These are phyloP conservation scores for Geranomyces michiganensis DNA, from an alignment of 192 early-diverging fungal species.

Conservation along the genomic window DNA sequence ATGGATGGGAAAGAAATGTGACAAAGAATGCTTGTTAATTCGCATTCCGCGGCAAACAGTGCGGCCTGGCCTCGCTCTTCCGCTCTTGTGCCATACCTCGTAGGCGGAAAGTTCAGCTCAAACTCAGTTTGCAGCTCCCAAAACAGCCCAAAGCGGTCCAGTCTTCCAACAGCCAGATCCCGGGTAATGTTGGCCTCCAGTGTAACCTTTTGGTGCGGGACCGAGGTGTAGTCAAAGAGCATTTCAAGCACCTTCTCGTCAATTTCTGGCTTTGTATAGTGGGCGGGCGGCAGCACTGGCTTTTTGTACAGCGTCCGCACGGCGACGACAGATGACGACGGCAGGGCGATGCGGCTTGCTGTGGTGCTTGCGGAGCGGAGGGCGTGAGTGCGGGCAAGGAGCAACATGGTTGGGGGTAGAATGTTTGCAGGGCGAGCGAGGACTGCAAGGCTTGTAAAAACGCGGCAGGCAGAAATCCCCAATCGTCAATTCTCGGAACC, in stretches of 20 bases:
- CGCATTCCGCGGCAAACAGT: not conserved
- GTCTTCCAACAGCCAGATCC: conserved; percentile 25
- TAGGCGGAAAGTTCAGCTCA: conserved; percentile 16
- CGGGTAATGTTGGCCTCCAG: conserved; percentile 35
- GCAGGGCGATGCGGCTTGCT: not conserved
- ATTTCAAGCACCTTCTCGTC: conserved; percentile 40
- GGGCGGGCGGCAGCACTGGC: conserved; percentile 8
- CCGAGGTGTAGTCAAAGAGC: conserved; percentile 42
- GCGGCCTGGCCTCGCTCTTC: not conserved
- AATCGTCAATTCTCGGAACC: no score
- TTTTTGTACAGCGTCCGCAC: conserved; percentile 27
- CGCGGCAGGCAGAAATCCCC: no score
- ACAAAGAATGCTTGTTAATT: no score
- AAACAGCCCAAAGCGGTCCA: conserved; percentile 34
- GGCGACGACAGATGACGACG: not conserved
- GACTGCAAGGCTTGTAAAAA: no score
- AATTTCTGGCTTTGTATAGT: conserved; percentile 33
- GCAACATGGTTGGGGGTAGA: not conserved
- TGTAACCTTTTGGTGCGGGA: conserved; percentile 26
- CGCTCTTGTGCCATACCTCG: conserved; percentile 2
- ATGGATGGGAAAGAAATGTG: not conserved
- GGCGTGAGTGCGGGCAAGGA: not conserved
- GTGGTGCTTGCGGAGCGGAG: not conserved
- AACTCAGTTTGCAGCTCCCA: conserved; percentile 32
- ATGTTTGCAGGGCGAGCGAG: not conserved